Conservation (phyloP, 202 grass and related monocot species). For the Cymbopogon flexuosus region DNA sequence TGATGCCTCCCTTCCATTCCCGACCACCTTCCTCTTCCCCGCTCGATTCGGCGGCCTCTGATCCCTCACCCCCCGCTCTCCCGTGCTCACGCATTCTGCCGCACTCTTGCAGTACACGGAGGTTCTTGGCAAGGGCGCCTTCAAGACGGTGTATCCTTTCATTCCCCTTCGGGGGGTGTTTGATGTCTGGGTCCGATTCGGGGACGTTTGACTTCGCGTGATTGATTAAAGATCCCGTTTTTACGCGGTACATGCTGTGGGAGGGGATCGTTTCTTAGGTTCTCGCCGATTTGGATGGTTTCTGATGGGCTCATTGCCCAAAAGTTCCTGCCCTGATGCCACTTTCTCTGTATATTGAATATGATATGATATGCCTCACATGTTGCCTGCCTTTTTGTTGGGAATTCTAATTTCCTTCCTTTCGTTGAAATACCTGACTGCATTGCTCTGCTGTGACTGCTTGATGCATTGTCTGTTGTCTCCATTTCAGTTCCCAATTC, state of each 20-base stretch:
- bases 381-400: neutral
- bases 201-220: neutral
- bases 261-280: neutral
- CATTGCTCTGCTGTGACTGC: neutral
- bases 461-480: neutral
- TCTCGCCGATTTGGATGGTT: neutral
- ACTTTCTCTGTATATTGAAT: neutral
- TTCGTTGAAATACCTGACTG: neutral
- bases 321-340: neutral
- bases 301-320: neutral
- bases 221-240: conserved; percentile 20
- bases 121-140: conserved; percentile 69
- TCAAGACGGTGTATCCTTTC: conserved; percentile 86
- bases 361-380: neutral
- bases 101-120: conserved; percentile 50
- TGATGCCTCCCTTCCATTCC: neutral
- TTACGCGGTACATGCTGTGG: neutral
- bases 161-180: neutral
- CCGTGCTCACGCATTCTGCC: neutral
- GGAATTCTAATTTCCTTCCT: neutral
- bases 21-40: neutral
- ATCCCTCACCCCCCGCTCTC: neutral
- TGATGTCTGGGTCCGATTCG: neutral
- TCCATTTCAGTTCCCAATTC: neutral
- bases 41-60: neutral